Conservation (phyloP, 768 basidiomycete species). For the Hericium alpestre region DNA sequence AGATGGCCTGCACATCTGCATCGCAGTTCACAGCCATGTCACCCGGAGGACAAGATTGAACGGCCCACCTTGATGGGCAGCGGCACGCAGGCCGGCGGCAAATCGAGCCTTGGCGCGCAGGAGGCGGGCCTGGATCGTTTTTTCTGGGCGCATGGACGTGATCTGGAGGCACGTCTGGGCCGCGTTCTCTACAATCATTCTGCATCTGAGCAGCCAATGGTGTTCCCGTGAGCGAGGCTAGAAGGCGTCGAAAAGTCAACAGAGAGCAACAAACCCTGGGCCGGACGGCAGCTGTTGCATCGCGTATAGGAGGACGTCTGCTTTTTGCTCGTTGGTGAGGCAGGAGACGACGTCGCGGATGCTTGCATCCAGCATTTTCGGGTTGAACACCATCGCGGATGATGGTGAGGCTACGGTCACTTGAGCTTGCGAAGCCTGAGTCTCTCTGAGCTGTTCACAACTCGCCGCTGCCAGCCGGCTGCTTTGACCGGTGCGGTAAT, state of each 20-base stretch:
- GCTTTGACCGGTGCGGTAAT: no score
- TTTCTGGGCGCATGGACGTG: constrained; percentile 38
- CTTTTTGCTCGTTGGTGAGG: constrained; percentile 56
- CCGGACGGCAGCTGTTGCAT: constrained; percentile 71
- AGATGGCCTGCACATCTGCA: constrained; percentile 56
- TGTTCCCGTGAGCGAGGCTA: constrained; percentile 1
- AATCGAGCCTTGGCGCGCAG: constrained; percentile 58
- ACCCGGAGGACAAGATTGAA: constrained; percentile 12
- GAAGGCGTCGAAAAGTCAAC: background rate
- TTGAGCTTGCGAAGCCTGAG: no score
- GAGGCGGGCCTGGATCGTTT: constrained; percentile 49
- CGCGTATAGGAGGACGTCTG: constrained; percentile 65
- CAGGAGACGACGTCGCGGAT: constrained; percentile 54
- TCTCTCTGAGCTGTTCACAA: no score
- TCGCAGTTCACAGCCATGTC: background rate
- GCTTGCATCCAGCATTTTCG: constrained; percentile 67
- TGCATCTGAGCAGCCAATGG: constrained; percentile 28
- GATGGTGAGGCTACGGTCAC: no score
- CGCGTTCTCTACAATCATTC: constrained; percentile 61
- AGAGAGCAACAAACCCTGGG: constrained; percentile 32
- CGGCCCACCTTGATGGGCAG: constrained; percentile 51
- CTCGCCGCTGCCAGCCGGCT: no score
- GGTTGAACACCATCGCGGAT: constrained; percentile 43
- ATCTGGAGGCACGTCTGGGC: constrained; percentile 30
- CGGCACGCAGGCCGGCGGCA: constrained; percentile 45